Conservation (phyloP, 345 rosid species). For the Ceriops decandra region DNA sequence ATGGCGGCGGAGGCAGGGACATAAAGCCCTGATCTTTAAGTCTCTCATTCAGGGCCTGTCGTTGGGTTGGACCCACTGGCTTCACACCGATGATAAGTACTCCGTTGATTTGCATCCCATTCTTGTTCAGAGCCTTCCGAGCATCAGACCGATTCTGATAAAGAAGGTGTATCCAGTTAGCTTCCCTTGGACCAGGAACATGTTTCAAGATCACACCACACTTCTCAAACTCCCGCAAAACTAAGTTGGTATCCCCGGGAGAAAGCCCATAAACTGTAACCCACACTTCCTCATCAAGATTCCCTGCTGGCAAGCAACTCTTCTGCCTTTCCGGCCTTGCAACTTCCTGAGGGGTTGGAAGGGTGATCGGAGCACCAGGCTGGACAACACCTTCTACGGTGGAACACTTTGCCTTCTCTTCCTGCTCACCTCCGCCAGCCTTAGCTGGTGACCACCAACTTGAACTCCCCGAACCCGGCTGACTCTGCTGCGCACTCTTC, state of each 20-base stretch:
- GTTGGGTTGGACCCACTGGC: constrained; percentile 79
- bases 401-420: constrained; percentile 84
- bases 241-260: constrained; percentile 83
- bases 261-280: constrained; percentile 95
- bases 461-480: constrained; percentile 52
- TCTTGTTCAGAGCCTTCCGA: constrained; percentile 81
- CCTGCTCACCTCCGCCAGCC: constrained; percentile 57
- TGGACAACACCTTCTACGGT: constrained; percentile 90
- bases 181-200: constrained; percentile 90
- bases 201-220: constrained; percentile 86
- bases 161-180: constrained; percentile 96
- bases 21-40: constrained; percentile 75
- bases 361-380: constrained; percentile 75
- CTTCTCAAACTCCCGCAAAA: constrained; percentile 89
- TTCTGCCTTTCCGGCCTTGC: constrained; percentile 89
- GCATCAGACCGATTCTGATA: constrained; percentile 89
- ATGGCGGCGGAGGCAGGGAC: constrained; percentile 58
- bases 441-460: constrained; percentile 77
- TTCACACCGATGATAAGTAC: constrained; percentile 84
- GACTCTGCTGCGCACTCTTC: constrained; percentile 55
- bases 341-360: constrained; percentile 90
- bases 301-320: constrained; percentile 63
- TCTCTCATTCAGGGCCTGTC: constrained; percentile 65
- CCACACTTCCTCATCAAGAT: constrained; percentile 92
- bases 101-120: constrained; percentile 81